phyloP scores from a whole-genome alignment of 23 red algal species.

The Gracilaria gracilis region DNA sequence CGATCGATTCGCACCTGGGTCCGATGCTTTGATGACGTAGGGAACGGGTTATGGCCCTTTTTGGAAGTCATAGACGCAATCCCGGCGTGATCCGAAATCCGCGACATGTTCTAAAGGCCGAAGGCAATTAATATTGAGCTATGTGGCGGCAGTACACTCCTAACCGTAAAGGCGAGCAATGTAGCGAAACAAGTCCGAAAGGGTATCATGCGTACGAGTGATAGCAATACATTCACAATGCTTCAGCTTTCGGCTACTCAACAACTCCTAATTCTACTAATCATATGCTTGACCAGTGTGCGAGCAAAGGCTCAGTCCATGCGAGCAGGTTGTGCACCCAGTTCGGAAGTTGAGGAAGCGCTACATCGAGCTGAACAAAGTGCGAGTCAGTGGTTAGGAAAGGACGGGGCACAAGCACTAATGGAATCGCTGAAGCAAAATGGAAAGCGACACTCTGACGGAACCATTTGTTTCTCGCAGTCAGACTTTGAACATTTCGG shows the following conservation, averaged over 20 bases:
- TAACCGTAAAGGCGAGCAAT: background rate
- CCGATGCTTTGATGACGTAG: background rate
- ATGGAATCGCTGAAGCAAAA: constrained; percentile 28
- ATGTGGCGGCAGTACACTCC: constrained; percentile 8
- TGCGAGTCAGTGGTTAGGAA: constrained; percentile 20
- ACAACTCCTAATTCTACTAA: background rate
- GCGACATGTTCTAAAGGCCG: background rate
- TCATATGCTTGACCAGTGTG: background rate
- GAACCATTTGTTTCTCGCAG: constrained; percentile 42
- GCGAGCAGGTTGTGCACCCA: constrained; percentile 44
- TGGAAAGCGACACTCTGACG: constrained; percentile 18
- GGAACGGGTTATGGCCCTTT: background rate
- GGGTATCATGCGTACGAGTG: background rate
- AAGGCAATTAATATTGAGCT: background rate
- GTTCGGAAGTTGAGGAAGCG: constrained; percentile 22
- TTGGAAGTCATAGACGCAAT: background rate
- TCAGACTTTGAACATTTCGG: constrained; percentile 54
- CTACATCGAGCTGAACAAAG: constrained; percentile 17
- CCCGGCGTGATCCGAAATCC: background rate
- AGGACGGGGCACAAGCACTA: constrained; percentile 22
- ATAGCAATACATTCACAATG: background rate
- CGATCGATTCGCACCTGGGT: background rate
- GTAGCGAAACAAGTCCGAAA: background rate
- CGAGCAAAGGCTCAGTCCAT: background rate
- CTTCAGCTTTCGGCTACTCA: background rate